A percentile compares a stretch with the other conserved stretches of the same genome.
Conservation (phyloP, 176 grass and related monocot genomes). For the Bromus sterilis region DNA sequence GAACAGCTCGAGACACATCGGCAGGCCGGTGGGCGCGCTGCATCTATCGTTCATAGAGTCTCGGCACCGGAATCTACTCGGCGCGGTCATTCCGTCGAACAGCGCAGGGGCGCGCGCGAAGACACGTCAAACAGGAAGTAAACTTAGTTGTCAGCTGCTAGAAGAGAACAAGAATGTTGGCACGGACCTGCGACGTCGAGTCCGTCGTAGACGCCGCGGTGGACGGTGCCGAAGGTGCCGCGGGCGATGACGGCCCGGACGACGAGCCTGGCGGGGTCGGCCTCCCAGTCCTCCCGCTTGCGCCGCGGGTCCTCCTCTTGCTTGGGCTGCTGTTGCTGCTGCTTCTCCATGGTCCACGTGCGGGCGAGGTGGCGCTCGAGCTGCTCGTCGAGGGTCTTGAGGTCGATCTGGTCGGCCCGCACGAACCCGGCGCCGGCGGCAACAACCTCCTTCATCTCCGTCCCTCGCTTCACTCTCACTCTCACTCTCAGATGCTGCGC, state of each 20-base stretch:
- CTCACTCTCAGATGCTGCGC: too few species aligned
- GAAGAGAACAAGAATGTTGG: too few species aligned
- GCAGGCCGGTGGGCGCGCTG: background rate
- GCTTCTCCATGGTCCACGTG: slow-evolving; percentile 91
- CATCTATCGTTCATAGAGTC: background rate
- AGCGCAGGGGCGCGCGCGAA: background rate
- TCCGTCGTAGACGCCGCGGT: slow-evolving; percentile 91
- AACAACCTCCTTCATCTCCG: slow-evolving; percentile 25
- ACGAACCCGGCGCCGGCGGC: slow-evolving; percentile 50
- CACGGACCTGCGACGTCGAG: slow-evolving; percentile 76
- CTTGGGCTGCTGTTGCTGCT: background rate
- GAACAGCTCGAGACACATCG: background rate
- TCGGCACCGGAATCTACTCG: too few species aligned
- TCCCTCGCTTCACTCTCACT: background rate
- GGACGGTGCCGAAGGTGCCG: slow-evolving; percentile 94
- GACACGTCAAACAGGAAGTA: background rate
- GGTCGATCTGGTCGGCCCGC: slow-evolving; percentile 95
- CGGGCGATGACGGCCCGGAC: slow-evolving; percentile 77
- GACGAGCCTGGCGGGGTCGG: slow-evolving; percentile 71
- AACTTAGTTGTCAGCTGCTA: too few species aligned
- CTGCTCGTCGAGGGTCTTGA: slow-evolving; percentile 99
- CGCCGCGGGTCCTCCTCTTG: background rate
- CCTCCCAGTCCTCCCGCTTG: slow-evolving; percentile 74
- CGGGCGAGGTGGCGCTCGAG: slow-evolving; percentile 80
- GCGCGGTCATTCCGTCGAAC: slow-evolving; percentile 18